Conservation (phyloP, 257 asterid species). For the Nicotiana undulata region DNA sequence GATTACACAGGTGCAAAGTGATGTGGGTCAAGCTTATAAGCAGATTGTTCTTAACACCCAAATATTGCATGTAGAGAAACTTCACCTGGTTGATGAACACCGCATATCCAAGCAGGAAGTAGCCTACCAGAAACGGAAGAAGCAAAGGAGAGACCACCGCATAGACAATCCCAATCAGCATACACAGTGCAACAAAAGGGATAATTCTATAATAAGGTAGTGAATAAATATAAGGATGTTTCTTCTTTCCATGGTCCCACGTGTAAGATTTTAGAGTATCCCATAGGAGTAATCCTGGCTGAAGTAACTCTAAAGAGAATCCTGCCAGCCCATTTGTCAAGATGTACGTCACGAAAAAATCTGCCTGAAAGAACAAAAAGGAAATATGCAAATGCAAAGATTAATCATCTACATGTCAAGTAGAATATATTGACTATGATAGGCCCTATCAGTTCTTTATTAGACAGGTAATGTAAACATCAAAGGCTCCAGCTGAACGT, state of each 20-base stretch:
- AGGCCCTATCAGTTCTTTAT: background rate
- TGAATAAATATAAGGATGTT: constrained; percentile 61
- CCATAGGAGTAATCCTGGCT: constrained; percentile 89
- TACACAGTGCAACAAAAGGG: constrained; percentile 64
- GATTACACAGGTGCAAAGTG: background rate
- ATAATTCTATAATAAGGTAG: constrained; percentile 73
- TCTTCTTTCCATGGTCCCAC: constrained; percentile 63
- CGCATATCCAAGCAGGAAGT: constrained; percentile 74
- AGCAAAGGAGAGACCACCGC: constrained; percentile 94
- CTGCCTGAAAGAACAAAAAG: constrained; percentile 46
- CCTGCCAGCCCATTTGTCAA: constrained; percentile 83
- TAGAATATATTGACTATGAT: background rate
- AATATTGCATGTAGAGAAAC: constrained; percentile 1
- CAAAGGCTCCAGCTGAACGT: background rate
- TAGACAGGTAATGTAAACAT: background rate
- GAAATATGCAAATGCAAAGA: background rate
- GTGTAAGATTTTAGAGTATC: constrained; percentile 50
- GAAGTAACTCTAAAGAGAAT: constrained; percentile 89
- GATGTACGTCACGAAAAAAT: constrained; percentile 84
- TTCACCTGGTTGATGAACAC: constrained; percentile 81
- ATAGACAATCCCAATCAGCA: constrained; percentile 87
- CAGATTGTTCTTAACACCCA: background rate
- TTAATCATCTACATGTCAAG: background rate
- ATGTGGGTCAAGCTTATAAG: background rate
- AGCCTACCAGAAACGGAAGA: constrained; percentile 76